Percentiles rank a stretch among this genome's conserved stretches.
These are phyloP conservation scores for Paecilomyces variotii DNA, from an alignment of 2,329 filamentous ascomycete species.

Conservation along the genomic window DNA sequence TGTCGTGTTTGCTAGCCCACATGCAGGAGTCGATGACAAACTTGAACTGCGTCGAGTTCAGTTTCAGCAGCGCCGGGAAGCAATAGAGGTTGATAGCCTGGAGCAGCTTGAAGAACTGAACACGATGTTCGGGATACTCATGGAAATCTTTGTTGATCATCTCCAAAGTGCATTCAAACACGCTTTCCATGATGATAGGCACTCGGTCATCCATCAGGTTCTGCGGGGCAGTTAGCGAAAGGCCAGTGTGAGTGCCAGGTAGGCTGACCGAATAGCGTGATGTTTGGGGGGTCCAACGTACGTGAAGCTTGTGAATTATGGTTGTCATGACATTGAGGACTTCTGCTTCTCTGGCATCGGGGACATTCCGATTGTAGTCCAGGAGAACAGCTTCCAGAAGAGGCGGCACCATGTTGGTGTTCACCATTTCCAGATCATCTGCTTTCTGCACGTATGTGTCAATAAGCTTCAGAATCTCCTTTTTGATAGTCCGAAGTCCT, in stretches of 20 bases:
- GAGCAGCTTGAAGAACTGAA: constrained; percentile 98
- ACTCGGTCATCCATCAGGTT: constrained; percentile 97
- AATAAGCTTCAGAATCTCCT: constrained; percentile 96
- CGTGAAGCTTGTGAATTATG: constrained; percentile 91
- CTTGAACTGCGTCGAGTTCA: constrained; percentile 96
- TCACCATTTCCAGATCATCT: constrained; percentile 88
- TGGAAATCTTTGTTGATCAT: constrained; percentile 99
- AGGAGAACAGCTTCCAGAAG: constrained; percentile 87
- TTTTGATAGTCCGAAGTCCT: constrained; percentile 94
- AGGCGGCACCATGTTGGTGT: constrained; percentile 89
- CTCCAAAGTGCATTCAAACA: constrained; percentile 95
- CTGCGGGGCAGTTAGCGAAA: constrained; percentile 41
- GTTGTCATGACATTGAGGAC: constrained; percentile 96
- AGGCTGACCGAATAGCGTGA: constrained; percentile 44
- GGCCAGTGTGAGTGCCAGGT: constrained; percentile 12
- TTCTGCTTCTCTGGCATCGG: constrained; percentile 90
- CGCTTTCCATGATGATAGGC: constrained; percentile 93
- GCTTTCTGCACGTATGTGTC: constrained; percentile 98
- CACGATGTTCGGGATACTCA: constrained; percentile 94
- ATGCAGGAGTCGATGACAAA: constrained; percentile 99
- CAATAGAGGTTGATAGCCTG: constrained; percentile 95
- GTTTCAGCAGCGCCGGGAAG: constrained; percentile 87
- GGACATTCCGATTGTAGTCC: constrained; percentile 95
- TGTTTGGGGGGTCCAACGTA: constrained; percentile 56
- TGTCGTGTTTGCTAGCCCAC: constrained; percentile 99